Conservation (phyloP, 768 basidiomycete species). For the Cystobasidium ongulense region DNA sequence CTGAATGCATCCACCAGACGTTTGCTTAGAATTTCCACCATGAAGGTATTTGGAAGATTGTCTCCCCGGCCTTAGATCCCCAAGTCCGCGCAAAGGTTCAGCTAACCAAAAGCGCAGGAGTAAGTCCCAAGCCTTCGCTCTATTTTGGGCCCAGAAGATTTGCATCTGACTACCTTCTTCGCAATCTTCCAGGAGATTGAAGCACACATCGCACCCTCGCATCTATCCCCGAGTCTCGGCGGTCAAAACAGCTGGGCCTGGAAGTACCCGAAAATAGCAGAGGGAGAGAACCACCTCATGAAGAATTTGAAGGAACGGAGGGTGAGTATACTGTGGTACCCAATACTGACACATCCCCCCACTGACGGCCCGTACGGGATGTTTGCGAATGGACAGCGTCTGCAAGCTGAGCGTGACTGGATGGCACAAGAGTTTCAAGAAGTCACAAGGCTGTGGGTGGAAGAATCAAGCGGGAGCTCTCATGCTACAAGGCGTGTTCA, state of each 20-base stretch:
- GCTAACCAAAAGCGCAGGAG: conserved; percentile 32
- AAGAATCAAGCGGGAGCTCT: not conserved
- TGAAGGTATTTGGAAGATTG: conserved; percentile 32
- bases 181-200: conserved; percentile 2
- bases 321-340: not conserved
- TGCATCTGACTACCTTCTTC: too few relatives aligned
- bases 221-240: conserved; percentile 8
- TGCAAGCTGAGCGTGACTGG: conserved; percentile 13
- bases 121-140: not conserved
- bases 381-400: not conserved
- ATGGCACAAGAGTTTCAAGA: conserved; percentile 28
- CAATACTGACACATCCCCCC: not conserved
- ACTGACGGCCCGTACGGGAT: too few relatives aligned
- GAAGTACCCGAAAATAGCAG: conserved; percentile 36
- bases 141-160: too few relatives aligned
- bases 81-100: conserved; percentile 40
- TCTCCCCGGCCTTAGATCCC: conserved; percentile 38
- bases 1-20: not conserved
- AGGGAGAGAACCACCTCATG: conserved; percentile 36
- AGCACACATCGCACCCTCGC: conserved; percentile 14
- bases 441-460: conserved; percentile 34
- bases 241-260: conserved; percentile 34
- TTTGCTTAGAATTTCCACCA: not conserved
- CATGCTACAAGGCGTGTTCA: conserved; percentile 7
- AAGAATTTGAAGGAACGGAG: not conserved